phyloP scores from a whole-genome alignment of 2,329 filamentous ascomycete genomes.

The Colletotrichum sp. region DNA sequence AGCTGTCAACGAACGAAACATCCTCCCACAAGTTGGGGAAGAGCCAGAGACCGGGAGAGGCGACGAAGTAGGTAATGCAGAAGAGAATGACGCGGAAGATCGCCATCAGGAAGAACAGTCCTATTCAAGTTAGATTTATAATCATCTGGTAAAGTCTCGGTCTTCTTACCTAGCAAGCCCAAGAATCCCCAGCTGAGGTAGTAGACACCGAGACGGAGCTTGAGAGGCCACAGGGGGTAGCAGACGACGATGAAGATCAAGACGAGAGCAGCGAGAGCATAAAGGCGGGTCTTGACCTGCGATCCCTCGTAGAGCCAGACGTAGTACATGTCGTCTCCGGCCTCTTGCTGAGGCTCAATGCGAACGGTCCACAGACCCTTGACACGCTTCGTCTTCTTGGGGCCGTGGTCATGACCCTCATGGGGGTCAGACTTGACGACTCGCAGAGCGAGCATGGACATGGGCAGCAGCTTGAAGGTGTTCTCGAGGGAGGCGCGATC shows the following conservation, averaged over 20 bases:
- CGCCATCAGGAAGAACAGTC: slow-evolving; percentile 95
- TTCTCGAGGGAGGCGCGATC: slow-evolving; percentile 91
- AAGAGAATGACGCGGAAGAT: slow-evolving; percentile 97
- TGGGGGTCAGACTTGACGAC: slow-evolving; percentile 83
- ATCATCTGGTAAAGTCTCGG: not conserved
- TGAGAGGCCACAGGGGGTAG: slow-evolving; percentile 95
- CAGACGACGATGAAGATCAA: slow-evolving; percentile 88
- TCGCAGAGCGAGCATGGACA: slow-evolving; percentile 91
- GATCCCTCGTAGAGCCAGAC: slow-evolving; percentile 95
- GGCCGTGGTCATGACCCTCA: slow-evolving; percentile 72
- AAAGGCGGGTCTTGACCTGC: slow-evolving; percentile 92
- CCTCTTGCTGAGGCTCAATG: slow-evolving; percentile 96
- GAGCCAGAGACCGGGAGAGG: slow-evolving; percentile 91
- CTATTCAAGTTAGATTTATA: slow-evolving; percentile 53
- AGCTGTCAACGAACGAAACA: slow-evolving; percentile 97
- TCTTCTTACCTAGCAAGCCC: slow-evolving; percentile 71
- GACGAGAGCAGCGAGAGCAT: slow-evolving; percentile 81
- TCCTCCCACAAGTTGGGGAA: slow-evolving; percentile 99
- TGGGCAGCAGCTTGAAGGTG: slow-evolving; percentile 90
- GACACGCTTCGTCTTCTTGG: slow-evolving; percentile 82
- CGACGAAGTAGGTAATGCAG: slow-evolving; percentile 85
- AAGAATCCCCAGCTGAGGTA: slow-evolving; percentile 96
- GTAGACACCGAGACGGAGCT: slow-evolving; percentile 92
- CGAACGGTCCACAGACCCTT: slow-evolving; percentile 97
- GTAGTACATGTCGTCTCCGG: slow-evolving; percentile 87